Evolutionary conservation across 2,329 filamentous ascomycete genomes (phyloP).

Genomic region (Epichloe coenophiala): DNA sequence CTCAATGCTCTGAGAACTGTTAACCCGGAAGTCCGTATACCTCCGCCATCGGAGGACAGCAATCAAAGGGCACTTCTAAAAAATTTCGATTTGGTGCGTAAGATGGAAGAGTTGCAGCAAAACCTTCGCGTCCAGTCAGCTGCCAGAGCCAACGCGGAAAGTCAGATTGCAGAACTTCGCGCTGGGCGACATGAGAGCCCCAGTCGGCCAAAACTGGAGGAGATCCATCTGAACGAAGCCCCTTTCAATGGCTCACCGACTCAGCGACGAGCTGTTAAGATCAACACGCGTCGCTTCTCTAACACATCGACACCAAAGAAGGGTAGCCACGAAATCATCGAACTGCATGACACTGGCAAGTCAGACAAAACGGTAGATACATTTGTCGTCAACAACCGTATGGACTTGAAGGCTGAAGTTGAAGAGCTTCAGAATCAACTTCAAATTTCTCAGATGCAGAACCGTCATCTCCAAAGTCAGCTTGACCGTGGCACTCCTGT

Average conservation of each 20-base stretch:
- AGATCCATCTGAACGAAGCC: conserved; percentile 74
- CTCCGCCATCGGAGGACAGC: conserved; percentile 42
- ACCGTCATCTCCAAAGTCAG: conserved; percentile 80
- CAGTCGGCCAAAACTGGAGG: conserved; percentile 66
- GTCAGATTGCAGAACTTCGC: conserved; percentile 66
- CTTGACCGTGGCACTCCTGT: conserved; percentile 55
- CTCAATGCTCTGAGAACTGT: conserved; percentile 76
- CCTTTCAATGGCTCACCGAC: conserved; percentile 62
- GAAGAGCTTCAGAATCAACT: conserved; percentile 90
- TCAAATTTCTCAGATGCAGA: conserved; percentile 89
- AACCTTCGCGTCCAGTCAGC: conserved; percentile 74
- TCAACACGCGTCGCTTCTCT: conserved; percentile 47
- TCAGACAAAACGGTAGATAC: conserved; percentile 78
- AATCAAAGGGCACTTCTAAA: conserved; percentile 55
- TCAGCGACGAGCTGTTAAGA: conserved; percentile 46
- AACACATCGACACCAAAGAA: conserved; percentile 68
- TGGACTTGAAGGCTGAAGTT: conserved; percentile 81
- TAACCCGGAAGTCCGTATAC: conserved; percentile 57
- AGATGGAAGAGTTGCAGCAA: conserved; percentile 79
- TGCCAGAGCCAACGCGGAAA: conserved; percentile 68
- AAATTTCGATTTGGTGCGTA: conserved; percentile 73
- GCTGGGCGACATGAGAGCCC: conserved; percentile 58
- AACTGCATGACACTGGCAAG: conserved; percentile 57
- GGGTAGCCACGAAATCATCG: conserved; percentile 47
- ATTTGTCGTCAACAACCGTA: conserved; percentile 69